Conservation (phyloP, 1,139 yeast species). For the Kurtzmaniella quercitrusa region DNA sequence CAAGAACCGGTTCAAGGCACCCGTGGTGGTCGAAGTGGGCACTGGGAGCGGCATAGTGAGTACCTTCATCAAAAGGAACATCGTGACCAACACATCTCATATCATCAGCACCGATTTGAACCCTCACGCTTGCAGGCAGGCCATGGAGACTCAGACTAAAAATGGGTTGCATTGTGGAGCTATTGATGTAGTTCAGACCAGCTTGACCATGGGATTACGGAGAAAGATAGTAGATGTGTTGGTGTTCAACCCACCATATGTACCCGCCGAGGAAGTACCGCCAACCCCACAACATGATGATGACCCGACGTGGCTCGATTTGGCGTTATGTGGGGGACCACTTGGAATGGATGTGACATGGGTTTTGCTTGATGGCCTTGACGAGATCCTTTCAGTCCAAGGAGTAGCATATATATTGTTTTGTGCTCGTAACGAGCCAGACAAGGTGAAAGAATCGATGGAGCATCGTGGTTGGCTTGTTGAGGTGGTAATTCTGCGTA, state of each 20-base stretch:
- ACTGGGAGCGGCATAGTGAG: constrained; percentile 88
- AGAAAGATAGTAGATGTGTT: constrained; percentile 55
- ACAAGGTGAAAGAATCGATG: constrained; percentile 50
- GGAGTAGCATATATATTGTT: constrained; percentile 83
- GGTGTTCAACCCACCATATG: constrained; percentile 93
- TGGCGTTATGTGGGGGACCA: constrained; percentile 84
- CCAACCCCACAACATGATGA: constrained; percentile 48
- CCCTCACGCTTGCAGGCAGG: constrained; percentile 65
- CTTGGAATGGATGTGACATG: constrained; percentile 87
- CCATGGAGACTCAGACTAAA: constrained; percentile 43
- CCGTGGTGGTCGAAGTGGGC: constrained; percentile 81
- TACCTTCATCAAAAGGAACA: constrained; percentile 58
- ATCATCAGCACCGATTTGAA: constrained; percentile 70
- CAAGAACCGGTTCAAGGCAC: constrained; percentile 26
- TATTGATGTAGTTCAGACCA: constrained; percentile 60
- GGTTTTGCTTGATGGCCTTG: constrained; percentile 51
- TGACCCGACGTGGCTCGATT: constrained; percentile 69
- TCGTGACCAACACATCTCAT: constrained; percentile 47
- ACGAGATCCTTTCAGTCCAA: constrained; percentile 36
- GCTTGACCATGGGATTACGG: constrained; percentile 50
- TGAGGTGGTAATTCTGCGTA: constrained; percentile 50
- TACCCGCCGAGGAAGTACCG: constrained; percentile 71
- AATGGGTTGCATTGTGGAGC: constrained; percentile 28
- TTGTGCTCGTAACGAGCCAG: constrained; percentile 85
- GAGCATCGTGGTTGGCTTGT: constrained; percentile 51